Conservation (phyloP, 208 protist genomes). For the Leishmania martiniquensis region DNA sequence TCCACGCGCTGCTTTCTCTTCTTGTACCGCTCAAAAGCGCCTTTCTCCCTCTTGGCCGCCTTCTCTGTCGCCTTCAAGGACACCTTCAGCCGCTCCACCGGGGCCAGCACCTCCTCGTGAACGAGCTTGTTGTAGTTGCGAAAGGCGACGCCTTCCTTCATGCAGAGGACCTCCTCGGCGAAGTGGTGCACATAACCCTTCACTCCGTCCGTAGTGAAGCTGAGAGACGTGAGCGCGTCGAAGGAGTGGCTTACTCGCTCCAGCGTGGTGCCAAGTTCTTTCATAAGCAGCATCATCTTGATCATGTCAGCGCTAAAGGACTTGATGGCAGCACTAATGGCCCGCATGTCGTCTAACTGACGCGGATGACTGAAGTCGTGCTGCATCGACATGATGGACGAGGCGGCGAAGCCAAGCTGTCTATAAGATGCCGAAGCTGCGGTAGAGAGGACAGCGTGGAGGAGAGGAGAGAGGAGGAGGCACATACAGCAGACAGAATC, state of each 20-base stretch:
- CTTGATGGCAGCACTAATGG: conserved; percentile 26
- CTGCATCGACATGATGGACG: conserved; percentile 36
- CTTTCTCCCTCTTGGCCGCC: conserved; percentile 22
- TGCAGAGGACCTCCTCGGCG: conserved; percentile 31
- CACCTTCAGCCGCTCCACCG: conserved; percentile 36
- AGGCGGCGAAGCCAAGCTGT: background rate
- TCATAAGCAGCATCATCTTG: conserved; percentile 64
- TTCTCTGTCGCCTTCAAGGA: conserved; percentile 35
- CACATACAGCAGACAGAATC: background rate
- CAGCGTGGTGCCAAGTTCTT: conserved; percentile 51
- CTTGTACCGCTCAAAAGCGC: conserved; percentile 30
- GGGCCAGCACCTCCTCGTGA: conserved; percentile 48
- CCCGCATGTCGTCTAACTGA: conserved; percentile 42
- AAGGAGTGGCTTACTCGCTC: conserved; percentile 54
- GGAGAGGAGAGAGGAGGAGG: background rate
- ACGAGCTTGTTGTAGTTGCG: conserved; percentile 60
- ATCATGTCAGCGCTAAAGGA: conserved; percentile 51
- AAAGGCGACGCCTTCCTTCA: conserved; percentile 57
- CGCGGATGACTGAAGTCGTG: conserved; percentile 37
- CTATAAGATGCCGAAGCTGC: background rate
- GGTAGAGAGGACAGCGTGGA: background rate
- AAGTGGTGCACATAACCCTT: conserved; percentile 47
- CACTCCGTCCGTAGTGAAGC: conserved; percentile 35
- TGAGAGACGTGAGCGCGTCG: conserved; percentile 48
- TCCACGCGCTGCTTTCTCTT: conserved; percentile 40